A percentile compares a stretch with the other conserved stretches of the same genome.
Evolutionary conservation across 441 rosid genomes (phyloP).

Genomic region (Populus tomentosa): DNA sequence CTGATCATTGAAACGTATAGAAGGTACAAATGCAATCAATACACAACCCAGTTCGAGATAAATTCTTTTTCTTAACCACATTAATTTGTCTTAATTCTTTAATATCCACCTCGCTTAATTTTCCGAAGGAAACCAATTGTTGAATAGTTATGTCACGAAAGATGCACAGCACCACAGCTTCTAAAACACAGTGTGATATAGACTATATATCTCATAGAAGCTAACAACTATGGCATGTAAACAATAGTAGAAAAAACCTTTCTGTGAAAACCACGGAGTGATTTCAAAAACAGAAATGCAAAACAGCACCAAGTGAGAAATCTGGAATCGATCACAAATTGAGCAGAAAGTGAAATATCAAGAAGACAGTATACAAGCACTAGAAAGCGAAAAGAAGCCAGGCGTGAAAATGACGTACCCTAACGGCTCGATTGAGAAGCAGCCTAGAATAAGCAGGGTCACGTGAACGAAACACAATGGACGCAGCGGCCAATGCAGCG

Average conservation of each 20-base stretch:
- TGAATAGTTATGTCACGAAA: not conserved
- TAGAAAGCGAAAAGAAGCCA: not conserved
- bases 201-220: not conserved
- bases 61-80: not conserved
- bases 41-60: constrained; percentile 3
- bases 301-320: not conserved
- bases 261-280: not conserved
- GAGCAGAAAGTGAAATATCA: not conserved
- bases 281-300: not conserved
- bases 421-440: constrained; percentile 57
- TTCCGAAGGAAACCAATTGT: not conserved
- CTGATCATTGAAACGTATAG: not conserved
- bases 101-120: not conserved
- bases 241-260: not conserved
- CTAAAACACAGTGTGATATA: not conserved
- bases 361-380: not conserved
- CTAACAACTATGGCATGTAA: not conserved
- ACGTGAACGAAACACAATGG: constrained; percentile 70
- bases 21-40: not conserved
- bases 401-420: constrained; percentile 43
- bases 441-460: constrained; percentile 71
- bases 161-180: not conserved
- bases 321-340: not conserved
- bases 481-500: constrained; percentile 82
- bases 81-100: not conserved